These are phyloP conservation scores for Crithidia fasciculata DNA, from an alignment of 208 protist genomes.

Conservation along the genomic window DNA sequence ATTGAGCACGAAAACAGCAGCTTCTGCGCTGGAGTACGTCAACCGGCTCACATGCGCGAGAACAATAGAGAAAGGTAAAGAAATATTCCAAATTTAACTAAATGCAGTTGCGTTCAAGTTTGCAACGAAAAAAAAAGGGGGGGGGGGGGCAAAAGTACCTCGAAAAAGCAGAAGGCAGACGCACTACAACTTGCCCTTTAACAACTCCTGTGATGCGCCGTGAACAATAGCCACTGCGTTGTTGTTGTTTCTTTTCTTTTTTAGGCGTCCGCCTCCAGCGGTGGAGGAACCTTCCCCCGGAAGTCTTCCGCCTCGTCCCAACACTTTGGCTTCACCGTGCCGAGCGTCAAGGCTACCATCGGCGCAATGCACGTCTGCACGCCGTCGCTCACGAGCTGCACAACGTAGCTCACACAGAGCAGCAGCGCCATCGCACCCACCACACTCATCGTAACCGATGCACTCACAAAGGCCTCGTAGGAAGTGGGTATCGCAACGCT, in stretches of 20 bases:
- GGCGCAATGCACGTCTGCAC: slow-evolving; percentile 28
- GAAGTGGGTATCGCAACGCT: slow-evolving; percentile 23
- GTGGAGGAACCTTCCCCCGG: slow-evolving; percentile 40
- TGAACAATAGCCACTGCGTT: background rate
- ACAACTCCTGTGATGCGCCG: too few relatives aligned
- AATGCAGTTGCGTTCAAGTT: too few relatives aligned
- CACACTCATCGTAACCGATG: slow-evolving; percentile 31
- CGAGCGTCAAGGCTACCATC: slow-evolving; percentile 48
- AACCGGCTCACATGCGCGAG: too few relatives aligned
- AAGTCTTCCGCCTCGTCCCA: slow-evolving; percentile 60
- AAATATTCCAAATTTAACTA: too few relatives aligned
- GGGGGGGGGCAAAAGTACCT: too few relatives aligned
- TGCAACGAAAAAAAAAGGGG: too few relatives aligned
- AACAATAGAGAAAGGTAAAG: too few relatives aligned
- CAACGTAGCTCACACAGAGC: slow-evolving; percentile 28
- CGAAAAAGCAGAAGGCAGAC: too few relatives aligned
- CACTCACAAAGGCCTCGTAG: slow-evolving; percentile 34
- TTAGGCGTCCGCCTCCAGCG: background rate
- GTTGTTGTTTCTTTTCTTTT: background rate
- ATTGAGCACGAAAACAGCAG: too few relatives aligned
- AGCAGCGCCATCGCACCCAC: slow-evolving; percentile 35
- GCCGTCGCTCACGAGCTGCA: slow-evolving; percentile 15
- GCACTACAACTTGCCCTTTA: too few relatives aligned
- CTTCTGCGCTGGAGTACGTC: too few relatives aligned
- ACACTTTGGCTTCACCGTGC: slow-evolving; percentile 42